Conservation (phyloP, 2,329 filamentous ascomycete species). For the Claviceps humidiphila region DNA sequence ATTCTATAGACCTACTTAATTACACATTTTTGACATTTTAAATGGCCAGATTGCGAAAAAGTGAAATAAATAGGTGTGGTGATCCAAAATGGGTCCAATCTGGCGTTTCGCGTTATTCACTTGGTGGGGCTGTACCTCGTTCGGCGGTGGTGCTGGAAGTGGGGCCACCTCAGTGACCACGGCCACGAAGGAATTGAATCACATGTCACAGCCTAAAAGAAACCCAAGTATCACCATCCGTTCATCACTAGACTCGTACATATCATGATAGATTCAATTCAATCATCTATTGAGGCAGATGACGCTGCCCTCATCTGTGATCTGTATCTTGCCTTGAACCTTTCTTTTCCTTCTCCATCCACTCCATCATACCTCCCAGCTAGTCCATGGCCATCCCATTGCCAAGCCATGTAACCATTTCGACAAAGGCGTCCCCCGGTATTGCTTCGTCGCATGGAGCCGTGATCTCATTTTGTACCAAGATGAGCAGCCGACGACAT, state of each 20-base stretch:
- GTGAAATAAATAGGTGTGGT: no score
- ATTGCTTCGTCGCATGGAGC: conserved; percentile 8
- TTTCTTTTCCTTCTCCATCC: not conserved
- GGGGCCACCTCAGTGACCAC: no score
- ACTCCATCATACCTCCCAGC: conserved; percentile 15
- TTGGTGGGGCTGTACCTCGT: no score
- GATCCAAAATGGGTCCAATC: no score
- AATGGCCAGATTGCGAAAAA: no score
- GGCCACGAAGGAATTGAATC: no score
- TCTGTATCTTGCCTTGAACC: not conserved
- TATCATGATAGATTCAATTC: conserved; percentile 32
- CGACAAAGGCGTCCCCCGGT: conserved; percentile 9
- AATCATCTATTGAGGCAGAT: conserved; percentile 29
- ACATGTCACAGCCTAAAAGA: not conserved
- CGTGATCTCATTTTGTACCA: no score
- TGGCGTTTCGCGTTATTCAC: no score
- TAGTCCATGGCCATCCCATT: conserved; percentile 18
- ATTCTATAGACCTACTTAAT: no score
- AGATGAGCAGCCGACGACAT: conserved; percentile 13
- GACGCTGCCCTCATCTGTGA: not conserved
- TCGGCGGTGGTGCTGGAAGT: no score
- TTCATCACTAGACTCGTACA: not conserved
- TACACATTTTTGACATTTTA: no score
- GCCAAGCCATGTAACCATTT: conserved; percentile 17
- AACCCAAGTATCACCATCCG: not conserved